Conservation (phyloP, 2,329 filamentous ascomycete species). For the Pseudodiploospora longispora region DNA sequence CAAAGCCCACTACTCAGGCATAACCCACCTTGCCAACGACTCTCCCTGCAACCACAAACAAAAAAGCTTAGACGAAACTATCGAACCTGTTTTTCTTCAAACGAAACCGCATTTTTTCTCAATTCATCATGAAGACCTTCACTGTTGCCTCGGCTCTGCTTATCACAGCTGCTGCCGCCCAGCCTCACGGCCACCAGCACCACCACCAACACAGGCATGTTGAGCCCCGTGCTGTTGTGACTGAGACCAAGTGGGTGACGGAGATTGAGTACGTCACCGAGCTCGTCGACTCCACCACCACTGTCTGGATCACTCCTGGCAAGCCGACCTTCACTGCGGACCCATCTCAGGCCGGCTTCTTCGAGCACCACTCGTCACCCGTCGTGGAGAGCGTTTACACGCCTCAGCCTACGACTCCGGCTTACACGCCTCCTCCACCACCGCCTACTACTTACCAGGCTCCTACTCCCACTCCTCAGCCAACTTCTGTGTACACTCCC, state of each 20-base stretch:
- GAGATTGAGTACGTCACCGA: slow-evolving; percentile 39
- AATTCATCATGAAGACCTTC: slow-evolving; percentile 34
- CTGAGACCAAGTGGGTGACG: slow-evolving; percentile 43
- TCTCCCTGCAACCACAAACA: too few relatives aligned
- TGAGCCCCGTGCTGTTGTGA: slow-evolving; percentile 30
- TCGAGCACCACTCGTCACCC: slow-evolving; percentile 14
- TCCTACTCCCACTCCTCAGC: slow-evolving; percentile 15
- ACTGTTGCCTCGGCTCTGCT: slow-evolving; percentile 23
- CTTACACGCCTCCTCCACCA: slow-evolving; percentile 13
- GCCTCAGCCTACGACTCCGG: slow-evolving; percentile 10
- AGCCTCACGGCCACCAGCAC: slow-evolving; percentile 36
- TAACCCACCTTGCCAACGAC: too few relatives aligned
- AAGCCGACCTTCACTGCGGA: slow-evolving; percentile 17
- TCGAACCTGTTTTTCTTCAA: too few relatives aligned
- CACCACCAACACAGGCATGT: slow-evolving; percentile 31
- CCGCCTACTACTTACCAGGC: slow-evolving; percentile 15
- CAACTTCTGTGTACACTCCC: slow-evolving; percentile 17
- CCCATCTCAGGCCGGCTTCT: slow-evolving; percentile 21
- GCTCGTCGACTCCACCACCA: slow-evolving; percentile 40
- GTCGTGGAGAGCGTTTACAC: neutral
- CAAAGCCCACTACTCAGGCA: too few relatives aligned
- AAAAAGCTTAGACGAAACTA: too few relatives aligned
- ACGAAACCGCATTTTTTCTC: neutral
- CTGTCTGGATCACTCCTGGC: slow-evolving; percentile 31
- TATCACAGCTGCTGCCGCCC: slow-evolving; percentile 38